Percentiles rank a stretch among this genome's conserved stretches.
phyloP scores from a whole-genome alignment of 1,284 basidiomycete species.

The Microbotryum intermedium region DNA sequence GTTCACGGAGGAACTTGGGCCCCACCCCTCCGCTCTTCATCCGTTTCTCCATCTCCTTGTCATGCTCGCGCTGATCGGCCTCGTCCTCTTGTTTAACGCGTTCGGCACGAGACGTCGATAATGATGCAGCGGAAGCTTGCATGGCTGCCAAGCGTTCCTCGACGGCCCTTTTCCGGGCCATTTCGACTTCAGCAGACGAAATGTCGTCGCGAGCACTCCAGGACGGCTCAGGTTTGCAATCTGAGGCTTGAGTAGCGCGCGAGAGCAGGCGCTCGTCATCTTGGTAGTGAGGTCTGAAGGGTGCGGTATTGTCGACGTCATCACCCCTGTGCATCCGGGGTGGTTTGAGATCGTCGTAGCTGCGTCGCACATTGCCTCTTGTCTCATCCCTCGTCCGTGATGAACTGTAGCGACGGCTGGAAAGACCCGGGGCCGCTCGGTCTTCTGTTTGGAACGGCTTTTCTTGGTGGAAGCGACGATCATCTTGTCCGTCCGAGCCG shows the following conservation, averaged over 20 bases:
- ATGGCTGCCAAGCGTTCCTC: conserved; percentile 27
- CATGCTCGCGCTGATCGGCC: conserved; percentile 12
- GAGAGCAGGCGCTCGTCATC: not conserved
- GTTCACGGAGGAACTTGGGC: conserved; percentile 21
- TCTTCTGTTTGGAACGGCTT: too few relatives aligned
- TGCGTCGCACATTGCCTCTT: not conserved
- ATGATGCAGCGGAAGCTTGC: conserved; percentile 20
- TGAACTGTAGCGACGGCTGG: too few relatives aligned
- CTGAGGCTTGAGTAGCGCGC: not conserved
- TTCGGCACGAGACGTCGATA: conserved; percentile 7
- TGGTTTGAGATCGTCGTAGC: conserved; percentile 5
- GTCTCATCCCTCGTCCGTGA: not conserved
- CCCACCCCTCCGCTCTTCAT: conserved; percentile 15
- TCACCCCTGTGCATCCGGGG: not conserved
- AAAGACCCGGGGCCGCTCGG: too few relatives aligned
- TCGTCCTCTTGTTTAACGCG: conserved; percentile 18
- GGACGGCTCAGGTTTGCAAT: not conserved
- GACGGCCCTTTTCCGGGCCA: conserved; percentile 10
- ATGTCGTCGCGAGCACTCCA: not conserved
- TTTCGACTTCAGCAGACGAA: conserved; percentile 1
- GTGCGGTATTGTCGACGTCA: not conserved
- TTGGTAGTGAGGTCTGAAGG: not conserved
- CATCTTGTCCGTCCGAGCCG: not conserved
- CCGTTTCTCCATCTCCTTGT: not conserved
- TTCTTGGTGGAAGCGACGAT: not conserved